A percentile compares a stretch with the other conserved stretches of the same genome.
These are phyloP conservation scores for Serendipita sp. DNA, from an alignment of 768 basidiomycete genomes.

Conservation along the genomic window DNA sequence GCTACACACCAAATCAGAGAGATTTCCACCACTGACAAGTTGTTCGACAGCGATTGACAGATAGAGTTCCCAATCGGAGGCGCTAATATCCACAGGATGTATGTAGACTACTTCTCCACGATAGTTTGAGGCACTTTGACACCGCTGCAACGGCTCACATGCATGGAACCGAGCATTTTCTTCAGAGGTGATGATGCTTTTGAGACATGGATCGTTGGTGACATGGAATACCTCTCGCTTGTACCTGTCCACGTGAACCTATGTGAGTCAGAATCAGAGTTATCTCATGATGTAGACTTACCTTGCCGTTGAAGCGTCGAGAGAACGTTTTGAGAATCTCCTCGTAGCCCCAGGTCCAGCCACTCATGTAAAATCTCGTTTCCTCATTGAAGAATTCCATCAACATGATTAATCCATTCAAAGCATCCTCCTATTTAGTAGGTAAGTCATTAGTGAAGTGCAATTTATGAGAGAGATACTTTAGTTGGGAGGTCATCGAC, in stretches of 20 bases:
- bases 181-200: constrained; percentile 44
- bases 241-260: constrained; percentile 89
- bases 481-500: constrained; percentile 41
- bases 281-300: too few relatives aligned
- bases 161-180: constrained; percentile 74
- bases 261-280: not conserved
- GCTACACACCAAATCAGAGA: constrained; percentile 44
- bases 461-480: constrained; percentile 21
- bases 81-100: constrained; percentile 65
- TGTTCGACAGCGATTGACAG: constrained; percentile 27
- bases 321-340: constrained; percentile 69
- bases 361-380: constrained; percentile 74
- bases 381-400: constrained; percentile 49
- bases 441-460: not conserved
- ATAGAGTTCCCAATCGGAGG: constrained; percentile 38
- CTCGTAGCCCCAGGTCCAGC: constrained; percentile 97
- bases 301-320: constrained; percentile 46
- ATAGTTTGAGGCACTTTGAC: constrained; percentile 38
- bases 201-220: constrained; percentile 44
- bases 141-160: constrained; percentile 72
- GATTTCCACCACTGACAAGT: constrained; percentile 28
- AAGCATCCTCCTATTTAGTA: constrained; percentile 41
- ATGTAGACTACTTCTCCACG: constrained; percentile 53
- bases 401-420: constrained; percentile 47
- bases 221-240: constrained; percentile 53